These are phyloP conservation scores for Erythrobasidium hasegawianum DNA, from an alignment of 1,284 basidiomycete genomes.

Conservation along the genomic window DNA sequence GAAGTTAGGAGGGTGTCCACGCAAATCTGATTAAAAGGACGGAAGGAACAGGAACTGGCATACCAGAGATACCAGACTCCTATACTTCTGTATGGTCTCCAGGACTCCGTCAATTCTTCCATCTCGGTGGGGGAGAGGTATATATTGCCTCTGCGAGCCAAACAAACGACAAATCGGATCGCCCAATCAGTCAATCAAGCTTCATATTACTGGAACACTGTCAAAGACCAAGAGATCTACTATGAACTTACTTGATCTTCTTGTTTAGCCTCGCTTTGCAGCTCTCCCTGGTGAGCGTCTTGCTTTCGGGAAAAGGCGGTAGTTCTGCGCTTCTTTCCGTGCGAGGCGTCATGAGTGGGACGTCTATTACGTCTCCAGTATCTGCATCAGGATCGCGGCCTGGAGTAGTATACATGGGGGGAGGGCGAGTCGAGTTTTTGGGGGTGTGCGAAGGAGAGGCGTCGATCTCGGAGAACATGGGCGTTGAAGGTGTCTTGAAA, in stretches of 20 bases:
- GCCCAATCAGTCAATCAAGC: background rate
- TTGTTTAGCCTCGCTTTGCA: slow-evolving; percentile 63
- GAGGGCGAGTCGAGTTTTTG: background rate
- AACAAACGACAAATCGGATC: no score
- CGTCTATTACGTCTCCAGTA: background rate
- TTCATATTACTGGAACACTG: no score
- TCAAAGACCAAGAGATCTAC: no score
- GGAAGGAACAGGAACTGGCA: background rate
- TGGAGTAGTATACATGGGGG: background rate
- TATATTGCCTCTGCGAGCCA: slow-evolving; percentile 60
- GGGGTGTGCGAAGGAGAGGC: background rate
- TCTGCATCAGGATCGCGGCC: slow-evolving; percentile 4
- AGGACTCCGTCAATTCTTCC: slow-evolving; percentile 68
- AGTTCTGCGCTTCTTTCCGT: slow-evolving; percentile 7
- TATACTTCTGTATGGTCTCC: slow-evolving; percentile 63
- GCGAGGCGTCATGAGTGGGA: slow-evolving; percentile 25
- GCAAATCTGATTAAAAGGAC: no score
- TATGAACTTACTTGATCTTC: slow-evolving; percentile 75
- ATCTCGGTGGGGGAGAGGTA: slow-evolving; percentile 77
- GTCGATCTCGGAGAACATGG: background rate
- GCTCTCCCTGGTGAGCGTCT: slow-evolving; percentile 23
- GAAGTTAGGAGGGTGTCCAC: no score
- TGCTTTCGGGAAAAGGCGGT: slow-evolving; percentile 33
- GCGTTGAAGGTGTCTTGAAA: background rate
- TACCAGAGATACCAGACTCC: slow-evolving; percentile 42